Base-by-base conservation (phyloP, 768 basidiomycete genomes). In the Podaxis carcinomalis region DNA sequence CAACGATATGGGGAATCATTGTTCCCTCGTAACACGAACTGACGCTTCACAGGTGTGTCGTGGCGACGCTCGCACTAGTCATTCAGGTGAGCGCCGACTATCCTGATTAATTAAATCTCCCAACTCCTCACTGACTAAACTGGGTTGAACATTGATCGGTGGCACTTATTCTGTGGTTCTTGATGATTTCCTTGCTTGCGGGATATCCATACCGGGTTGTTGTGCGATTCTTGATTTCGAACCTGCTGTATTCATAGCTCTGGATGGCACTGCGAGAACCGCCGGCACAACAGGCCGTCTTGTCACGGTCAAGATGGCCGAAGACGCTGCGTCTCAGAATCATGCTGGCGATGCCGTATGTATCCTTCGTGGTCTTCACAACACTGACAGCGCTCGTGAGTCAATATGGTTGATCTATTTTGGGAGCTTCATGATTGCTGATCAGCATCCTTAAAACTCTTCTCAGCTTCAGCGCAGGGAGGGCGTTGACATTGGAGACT, bases 341-440 rank as follows among this genome's bases (percentile, higher is more conserved):
- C 59, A 65, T 61, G 52, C 14, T 74, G 39, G 63, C 62, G 14
- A 46, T 69, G 1, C 75, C 76, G 4, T 78, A 76, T 62, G 46
- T 81, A 19, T 71, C 75, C 13, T 83, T 84, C 59, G 42, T 76
- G 1, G 65, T 70, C 1, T 83, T 81, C 65, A 65, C 78, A 3
- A 37, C 77, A 4, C 64, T 70, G 14, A 75, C 79, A 16, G 73
- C 71, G 23, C 65, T 72, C 54, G 80, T 82, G 63, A 67, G 77
- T 70, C 19, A 39, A 56, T 49, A 13, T 49, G 13, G 39, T 23
- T 40, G 47, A 13, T 39, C 21, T 23, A 49, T 59, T 52, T 47
- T 27, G 28, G 3, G 13, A 7, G 3, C 10, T 57, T 35, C 40
- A 11, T 55, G 32, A 49, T 39, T 16, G 19, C 23, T 49, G 21